Evolutionary conservation across 495 filamentous ascomycete genomes (phyloP).

Genomic region (Lasiosphaeriaceae sp.): DNA sequence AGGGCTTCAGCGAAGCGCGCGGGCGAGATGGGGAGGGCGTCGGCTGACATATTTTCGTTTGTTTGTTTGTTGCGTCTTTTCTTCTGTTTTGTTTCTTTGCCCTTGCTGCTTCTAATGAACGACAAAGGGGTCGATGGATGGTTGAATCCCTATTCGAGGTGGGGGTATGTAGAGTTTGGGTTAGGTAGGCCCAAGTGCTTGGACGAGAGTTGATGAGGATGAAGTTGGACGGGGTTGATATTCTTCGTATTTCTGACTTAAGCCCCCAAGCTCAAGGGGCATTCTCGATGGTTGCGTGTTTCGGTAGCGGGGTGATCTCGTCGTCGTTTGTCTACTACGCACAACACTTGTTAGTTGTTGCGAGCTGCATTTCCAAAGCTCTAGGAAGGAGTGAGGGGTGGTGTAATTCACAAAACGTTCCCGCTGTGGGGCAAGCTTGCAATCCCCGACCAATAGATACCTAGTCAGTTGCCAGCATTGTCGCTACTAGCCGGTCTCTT

Average conservation of each 20-base stretch:
- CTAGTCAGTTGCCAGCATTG: too few relatives aligned
- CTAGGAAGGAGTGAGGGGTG: not conserved
- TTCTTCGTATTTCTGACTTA: too few relatives aligned
- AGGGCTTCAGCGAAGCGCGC: constrained; percentile 68
- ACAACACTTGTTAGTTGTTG: too few relatives aligned
- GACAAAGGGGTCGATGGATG: not conserved
- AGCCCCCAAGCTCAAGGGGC: too few relatives aligned
- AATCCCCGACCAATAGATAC: not conserved
- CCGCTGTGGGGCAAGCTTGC: constrained; percentile 1
- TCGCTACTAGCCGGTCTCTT: not conserved
- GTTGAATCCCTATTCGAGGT: not conserved
- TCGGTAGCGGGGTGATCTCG: not conserved
- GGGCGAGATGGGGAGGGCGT: constrained; percentile 55
- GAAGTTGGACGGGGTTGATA: too few relatives aligned
- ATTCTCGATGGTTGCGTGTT: not conserved
- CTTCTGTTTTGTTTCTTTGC: not conserved
- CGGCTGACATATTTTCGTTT: constrained; percentile 37
- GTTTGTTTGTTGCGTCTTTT: not conserved
- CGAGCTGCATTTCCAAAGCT: not conserved
- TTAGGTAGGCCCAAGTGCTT: too few relatives aligned
- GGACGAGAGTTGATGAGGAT: not conserved
- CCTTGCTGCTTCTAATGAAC: too few relatives aligned
- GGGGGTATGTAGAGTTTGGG: not conserved
- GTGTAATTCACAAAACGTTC: not conserved
- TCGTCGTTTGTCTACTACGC: not conserved